A percentile compares a stretch with the other conserved stretches of the same genome.
Conservation (phyloP, 371 early-diverging fungal genomes). For the Catenaria anguillulae region DNA sequence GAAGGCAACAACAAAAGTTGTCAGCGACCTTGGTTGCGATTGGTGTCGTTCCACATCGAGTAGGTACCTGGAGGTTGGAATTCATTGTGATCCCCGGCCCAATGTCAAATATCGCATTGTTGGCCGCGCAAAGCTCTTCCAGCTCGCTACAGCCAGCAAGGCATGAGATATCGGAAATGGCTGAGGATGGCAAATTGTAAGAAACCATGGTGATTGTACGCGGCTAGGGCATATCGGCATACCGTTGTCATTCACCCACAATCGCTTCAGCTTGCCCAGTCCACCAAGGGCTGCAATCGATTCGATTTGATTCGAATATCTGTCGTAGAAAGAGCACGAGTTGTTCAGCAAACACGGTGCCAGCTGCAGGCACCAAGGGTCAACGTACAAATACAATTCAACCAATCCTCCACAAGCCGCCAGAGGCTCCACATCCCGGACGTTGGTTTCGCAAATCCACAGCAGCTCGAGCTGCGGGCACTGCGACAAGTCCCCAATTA, state of each 20-base stretch:
- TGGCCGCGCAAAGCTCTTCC: neutral
- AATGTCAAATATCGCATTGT: neutral
- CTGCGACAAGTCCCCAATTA: neutral
- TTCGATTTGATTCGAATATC: neutral
- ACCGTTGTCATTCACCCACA: constrained; percentile 1
- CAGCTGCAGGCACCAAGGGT: too few species aligned
- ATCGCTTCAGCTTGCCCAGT: neutral
- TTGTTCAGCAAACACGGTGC: too few species aligned
- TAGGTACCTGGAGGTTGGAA: too few species aligned
- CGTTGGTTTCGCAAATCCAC: neutral
- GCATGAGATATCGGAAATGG: neutral
- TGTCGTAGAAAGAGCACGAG: neutral
- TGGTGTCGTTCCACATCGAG: too few species aligned
- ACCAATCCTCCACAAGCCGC: neutral
- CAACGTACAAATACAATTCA: too few species aligned
- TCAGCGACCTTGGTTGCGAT: too few species aligned
- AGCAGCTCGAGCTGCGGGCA: neutral
- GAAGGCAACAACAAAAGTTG: too few species aligned
- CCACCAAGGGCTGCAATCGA: neutral
- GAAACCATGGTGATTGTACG: too few species aligned
- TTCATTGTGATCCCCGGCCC: neutral
- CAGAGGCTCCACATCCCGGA: neutral
- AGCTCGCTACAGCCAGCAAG: neutral
- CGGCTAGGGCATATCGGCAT: too few species aligned
- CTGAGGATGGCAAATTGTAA: neutral